phyloP scores from a whole-genome alignment of 495 filamentous ascomycete genomes.

The Oleoguttula mirabilis region DNA sequence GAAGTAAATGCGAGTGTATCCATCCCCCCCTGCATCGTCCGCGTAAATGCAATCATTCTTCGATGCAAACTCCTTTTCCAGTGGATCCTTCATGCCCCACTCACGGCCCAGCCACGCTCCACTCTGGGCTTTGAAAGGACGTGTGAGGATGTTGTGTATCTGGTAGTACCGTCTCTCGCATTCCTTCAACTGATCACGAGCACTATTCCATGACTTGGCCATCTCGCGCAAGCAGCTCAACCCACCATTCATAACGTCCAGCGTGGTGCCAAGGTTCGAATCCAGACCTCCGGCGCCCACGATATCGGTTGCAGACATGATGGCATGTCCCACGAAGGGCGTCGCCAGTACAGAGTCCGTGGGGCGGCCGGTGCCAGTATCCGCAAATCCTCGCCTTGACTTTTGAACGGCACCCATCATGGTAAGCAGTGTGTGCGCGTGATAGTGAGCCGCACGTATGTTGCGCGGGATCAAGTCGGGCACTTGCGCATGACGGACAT shows the following conservation, averaged over 20 bases:
- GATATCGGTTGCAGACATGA: constrained; percentile 27
- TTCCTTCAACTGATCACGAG: constrained; percentile 12
- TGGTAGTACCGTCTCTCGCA: constrained; percentile 14
- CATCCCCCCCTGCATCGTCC: background rate
- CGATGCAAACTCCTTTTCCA: constrained; percentile 8
- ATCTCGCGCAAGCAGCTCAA: constrained; percentile 22
- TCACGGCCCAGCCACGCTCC: constrained; percentile 14
- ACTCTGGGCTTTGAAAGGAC: constrained; percentile 2
- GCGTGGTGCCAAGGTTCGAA: constrained; percentile 15
- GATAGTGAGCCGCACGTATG: constrained; percentile 20
- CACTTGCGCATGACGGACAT: constrained; percentile 32
- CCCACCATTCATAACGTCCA: constrained; percentile 15
- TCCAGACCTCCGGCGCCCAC: constrained; percentile 22
- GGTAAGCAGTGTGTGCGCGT: constrained; percentile 20
- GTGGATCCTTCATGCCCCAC: constrained; percentile 15
- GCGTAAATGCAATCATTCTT: constrained; percentile 17
- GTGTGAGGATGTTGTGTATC: constrained; percentile 7
- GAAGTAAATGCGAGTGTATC: constrained; percentile 9
- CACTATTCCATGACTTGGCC: constrained; percentile 23
- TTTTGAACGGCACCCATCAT: constrained; percentile 16
- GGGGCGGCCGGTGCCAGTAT: constrained; percentile 1
- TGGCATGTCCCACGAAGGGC: constrained; percentile 26
- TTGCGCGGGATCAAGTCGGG: constrained; percentile 22
- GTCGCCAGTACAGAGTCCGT: constrained; percentile 18
- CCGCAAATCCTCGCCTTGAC: constrained; percentile 8